Evolutionary conservation across 495 filamentous ascomycete species (phyloP), one percentile per base, ranked within the genome.

Genomic region (Aspergillus egyptiacus): DNA sequence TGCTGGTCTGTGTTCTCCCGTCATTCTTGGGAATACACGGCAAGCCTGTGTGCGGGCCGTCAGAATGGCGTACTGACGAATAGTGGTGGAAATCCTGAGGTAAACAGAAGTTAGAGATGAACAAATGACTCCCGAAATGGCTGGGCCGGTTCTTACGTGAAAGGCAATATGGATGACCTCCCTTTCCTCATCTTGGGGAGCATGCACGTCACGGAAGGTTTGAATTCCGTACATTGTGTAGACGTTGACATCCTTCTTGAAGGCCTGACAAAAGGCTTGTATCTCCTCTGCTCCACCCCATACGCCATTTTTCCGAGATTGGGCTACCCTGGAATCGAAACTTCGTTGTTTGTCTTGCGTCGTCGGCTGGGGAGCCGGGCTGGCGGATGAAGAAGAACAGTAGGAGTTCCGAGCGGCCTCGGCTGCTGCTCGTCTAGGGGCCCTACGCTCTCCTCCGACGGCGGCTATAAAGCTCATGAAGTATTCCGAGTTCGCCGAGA

Each of bases 201-300:
- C 76, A 50, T 73, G 59, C 45, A 76, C 68, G 54, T 72, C 71
- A n/a, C 67, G 64, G 30, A 74, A 74, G 24, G 56, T 48, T 42
- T 71, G 70, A 2, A 74, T 61, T 13, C 69, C 64, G 33, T 66
- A 64, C 55, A 65, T 63, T 64, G 79, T 74, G 70, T 72, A 87
- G 31, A 90, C 80, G 48, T 77, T 77, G 17, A 90, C 77, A 54
- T 86, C 74, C 15, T 75, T 75, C 14, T 76, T 68, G 62, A 73
- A 87, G 8, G 74, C 78, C 34, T 76, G 69, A 30, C 77, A 75
- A 59, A 87, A 90, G 5, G 86, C 86, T 18, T 73, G 68, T 18
- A 90, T 79, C 60, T 87, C 82, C 65, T 87, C 73, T 15, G 86
- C 85, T 56, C 86, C 84, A 3, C 83, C 86, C 64, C 79, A 89